Conservation (phyloP, 768 basidiomycete species). For the Wakefieldia striispora region DNA sequence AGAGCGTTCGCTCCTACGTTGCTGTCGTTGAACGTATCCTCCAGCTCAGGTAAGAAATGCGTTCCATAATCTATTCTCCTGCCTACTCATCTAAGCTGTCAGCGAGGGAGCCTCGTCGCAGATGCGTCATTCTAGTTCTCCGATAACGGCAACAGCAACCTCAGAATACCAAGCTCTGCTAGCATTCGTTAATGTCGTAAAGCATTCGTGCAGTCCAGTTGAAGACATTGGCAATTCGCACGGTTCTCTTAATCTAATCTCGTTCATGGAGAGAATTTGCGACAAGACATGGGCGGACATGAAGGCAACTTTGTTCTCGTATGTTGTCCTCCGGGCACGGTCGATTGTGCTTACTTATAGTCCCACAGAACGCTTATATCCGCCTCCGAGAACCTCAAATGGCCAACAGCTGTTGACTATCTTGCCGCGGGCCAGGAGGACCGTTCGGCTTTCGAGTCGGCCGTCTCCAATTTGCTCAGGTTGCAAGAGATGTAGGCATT, state of each 20-base stretch:
- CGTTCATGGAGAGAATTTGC: constrained; percentile 59
- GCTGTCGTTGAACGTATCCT: constrained; percentile 70
- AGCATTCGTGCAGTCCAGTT: constrained; percentile 41
- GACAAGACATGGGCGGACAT: constrained; percentile 78
- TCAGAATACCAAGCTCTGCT: constrained; percentile 61
- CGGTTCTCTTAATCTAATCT: constrained; percentile 56
- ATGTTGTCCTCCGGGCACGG: constrained; percentile 25
- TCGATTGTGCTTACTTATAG: background rate
- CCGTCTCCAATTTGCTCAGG: constrained; percentile 72
- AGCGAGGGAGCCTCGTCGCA: constrained; percentile 62
- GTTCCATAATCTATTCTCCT: background rate
- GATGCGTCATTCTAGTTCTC: constrained; percentile 38
- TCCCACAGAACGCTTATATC: constrained; percentile 54
- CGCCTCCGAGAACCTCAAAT: constrained; percentile 73
- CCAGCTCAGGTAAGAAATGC: constrained; percentile 58
- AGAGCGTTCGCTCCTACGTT: constrained; percentile 74
- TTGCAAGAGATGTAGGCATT: constrained; percentile 74
- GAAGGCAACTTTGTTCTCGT: constrained; percentile 64
- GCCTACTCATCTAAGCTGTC: constrained; percentile 9
- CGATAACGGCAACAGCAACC: constrained; percentile 47
- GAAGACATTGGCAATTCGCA: constrained; percentile 45
- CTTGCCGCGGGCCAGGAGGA: constrained; percentile 45
- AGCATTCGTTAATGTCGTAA: constrained; percentile 53
- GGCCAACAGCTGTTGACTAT: constrained; percentile 81
- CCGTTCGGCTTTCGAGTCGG: constrained; percentile 65